Percentiles rank a stretch among this genome's conserved stretches.
Evolutionary conservation across 805 yeast species (phyloP).

Genomic region (Metschnikowia noctiluminum): DNA sequence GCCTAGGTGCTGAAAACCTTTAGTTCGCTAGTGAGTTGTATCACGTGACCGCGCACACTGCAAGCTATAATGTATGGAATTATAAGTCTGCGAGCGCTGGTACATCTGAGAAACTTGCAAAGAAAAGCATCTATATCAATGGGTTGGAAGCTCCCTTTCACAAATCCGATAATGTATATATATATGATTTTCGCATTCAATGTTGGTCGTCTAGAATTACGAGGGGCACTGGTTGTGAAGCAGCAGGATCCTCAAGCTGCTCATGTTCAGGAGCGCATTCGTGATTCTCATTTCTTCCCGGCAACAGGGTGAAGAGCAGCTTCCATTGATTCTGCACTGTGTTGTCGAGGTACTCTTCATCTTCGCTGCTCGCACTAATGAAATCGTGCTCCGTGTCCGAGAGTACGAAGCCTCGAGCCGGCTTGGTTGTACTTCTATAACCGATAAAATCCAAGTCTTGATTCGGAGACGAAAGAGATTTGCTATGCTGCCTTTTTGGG

Average conservation of each 20-base stretch:
- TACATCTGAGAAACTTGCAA: too few relatives aligned
- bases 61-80: too few relatives aligned
- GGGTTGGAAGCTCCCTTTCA: too few relatives aligned
- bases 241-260: background rate
- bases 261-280: background rate
- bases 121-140: too few relatives aligned
- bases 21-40: background rate
- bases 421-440: constrained; percentile 23
- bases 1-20: background rate
- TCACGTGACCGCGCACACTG: background rate
- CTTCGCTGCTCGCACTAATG: constrained; percentile 18
- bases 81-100: too few relatives aligned
- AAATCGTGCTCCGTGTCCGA: constrained; percentile 18
- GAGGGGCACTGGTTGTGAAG: constrained; percentile 5
- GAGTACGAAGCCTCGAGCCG: constrained; percentile 10
- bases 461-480: constrained; percentile 29
- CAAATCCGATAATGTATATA: too few relatives aligned
- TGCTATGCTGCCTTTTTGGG: constrained; percentile 30
- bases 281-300: background rate
- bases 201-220: constrained; percentile 6
- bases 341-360: constrained; percentile 9
- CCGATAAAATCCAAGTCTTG: constrained; percentile 38
- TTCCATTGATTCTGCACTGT: constrained; percentile 1
- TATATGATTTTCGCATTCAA: background rate
- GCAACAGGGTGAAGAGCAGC: background rate